Evolutionary conservation across 1,284 basidiomycete genomes (phyloP).

Genomic region (Boletus sp.): DNA sequence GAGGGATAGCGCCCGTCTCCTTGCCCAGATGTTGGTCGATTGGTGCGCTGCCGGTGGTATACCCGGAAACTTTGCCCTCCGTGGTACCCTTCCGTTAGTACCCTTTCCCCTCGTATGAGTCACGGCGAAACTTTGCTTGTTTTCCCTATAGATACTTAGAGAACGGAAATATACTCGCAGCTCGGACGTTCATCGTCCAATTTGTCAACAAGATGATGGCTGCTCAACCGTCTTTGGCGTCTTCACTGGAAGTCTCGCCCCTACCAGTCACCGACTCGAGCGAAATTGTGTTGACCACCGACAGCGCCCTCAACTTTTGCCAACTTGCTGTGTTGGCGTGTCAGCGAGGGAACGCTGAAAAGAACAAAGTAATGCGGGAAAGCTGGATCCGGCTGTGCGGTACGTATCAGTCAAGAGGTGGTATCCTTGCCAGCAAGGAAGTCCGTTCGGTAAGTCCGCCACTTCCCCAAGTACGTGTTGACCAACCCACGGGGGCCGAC

Average conservation of each 20-base stretch:
- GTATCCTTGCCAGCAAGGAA: constrained; percentile 59
- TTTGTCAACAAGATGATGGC: constrained; percentile 62
- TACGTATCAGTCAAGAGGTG: constrained; percentile 69
- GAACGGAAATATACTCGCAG: constrained; percentile 83
- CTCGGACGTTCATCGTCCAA: constrained; percentile 76
- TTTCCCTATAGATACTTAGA: constrained; percentile 59
- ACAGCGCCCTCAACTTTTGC: constrained; percentile 77
- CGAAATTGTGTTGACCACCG: constrained; percentile 70
- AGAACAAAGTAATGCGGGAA: constrained; percentile 68
- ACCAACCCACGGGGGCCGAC: background rate
- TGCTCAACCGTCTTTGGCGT: constrained; percentile 37
- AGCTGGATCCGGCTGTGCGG: constrained; percentile 81
- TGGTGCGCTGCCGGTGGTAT: constrained; percentile 56
- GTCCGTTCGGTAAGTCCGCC: constrained; percentile 64
- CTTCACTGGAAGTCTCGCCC: constrained; percentile 41
- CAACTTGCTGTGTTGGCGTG: constrained; percentile 83
- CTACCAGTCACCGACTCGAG: constrained; percentile 44
- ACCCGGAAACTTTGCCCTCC: constrained; percentile 72
- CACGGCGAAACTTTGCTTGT: background rate
- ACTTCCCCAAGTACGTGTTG: background rate
- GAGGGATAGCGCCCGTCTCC: constrained; percentile 78
- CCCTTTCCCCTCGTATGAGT: background rate
- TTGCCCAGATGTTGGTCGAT: constrained; percentile 82
- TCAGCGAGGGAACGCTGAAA: constrained; percentile 75
- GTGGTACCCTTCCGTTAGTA: constrained; percentile 78